Evolutionary conservation across 768 basidiomycete species (phyloP), one percentile per base, ranked within the genome.

Genomic region (Gautieria morchelliformis): DNA sequence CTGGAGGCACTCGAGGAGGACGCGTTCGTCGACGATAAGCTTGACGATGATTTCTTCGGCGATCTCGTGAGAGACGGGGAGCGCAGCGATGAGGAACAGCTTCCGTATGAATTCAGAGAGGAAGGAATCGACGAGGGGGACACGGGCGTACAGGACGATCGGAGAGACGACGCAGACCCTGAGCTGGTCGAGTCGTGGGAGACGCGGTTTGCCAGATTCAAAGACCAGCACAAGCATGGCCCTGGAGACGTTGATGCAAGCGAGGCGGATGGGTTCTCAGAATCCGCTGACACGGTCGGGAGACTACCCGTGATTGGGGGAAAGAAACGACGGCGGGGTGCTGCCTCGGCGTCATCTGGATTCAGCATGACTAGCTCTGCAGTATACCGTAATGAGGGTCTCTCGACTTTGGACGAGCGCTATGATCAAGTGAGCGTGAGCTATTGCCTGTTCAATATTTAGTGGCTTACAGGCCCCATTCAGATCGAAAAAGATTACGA

Each of bases 301-400:
- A 80, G 79, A 51, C 78, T 93, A 62, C 82, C 85, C n/a, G 87
- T 95, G 56, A 76, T 85, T 50, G 87, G 92, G 15, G 85, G 87
- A 5, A 85, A 83, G 69, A 72, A 77, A 58, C 82, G 83, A 71
- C 79, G 83, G 65, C 74, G 87, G 66, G 76, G 83, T 61, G 84
- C 84, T 63, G 84, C 83, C 3, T 92, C 89, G 52, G 87, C 92
- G 61, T 93, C 90, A 9, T 92, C 90, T 20, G 93, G 91, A 12
- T 95, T 95, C 75, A 91, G 88, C 67, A 97, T 99, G 93, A 95
- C 89, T 68, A 93, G 91, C 64, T 93, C 92, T 3, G 92, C 92
- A 14, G 92, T 98, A 89, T 89, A 82, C 72, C 82, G 96, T 46
- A 98, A 90, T 62, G 87, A 93, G 63, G 85, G 91, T 0, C 71